Conservation (phyloP, 2,329 filamentous ascomycete species). For the Pestalotiopsis sp. region DNA sequence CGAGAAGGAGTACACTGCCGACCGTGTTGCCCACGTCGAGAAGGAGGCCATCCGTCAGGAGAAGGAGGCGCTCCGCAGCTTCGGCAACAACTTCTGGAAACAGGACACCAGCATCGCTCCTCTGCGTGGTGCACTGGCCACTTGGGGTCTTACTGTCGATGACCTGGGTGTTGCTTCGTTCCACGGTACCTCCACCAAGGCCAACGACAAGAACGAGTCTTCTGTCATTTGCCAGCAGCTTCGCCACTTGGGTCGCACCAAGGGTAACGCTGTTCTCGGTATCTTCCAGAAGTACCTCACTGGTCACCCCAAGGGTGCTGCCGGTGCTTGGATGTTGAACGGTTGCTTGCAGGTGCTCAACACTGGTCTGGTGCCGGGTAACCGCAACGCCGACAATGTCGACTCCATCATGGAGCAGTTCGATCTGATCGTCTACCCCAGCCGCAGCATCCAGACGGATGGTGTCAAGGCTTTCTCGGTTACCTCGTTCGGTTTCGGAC, state of each 20-base stretch:
- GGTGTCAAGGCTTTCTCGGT: constrained; percentile 98
- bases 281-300: constrained; percentile 99
- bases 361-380: constrained; percentile 89
- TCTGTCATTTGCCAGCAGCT: constrained; percentile 96
- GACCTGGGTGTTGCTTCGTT: constrained; percentile 94
- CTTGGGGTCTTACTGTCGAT: constrained; percentile 97
- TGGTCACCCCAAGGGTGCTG: constrained; percentile 97
- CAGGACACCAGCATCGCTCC: constrained; percentile 90
- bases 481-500: constrained; percentile 98
- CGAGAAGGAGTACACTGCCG: constrained; percentile 81
- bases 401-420: constrained; percentile 97
- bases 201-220: constrained; percentile 99
- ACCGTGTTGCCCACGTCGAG: constrained; percentile 84
- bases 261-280: constrained; percentile 93
- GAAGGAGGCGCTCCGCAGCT: constrained; percentile 87
- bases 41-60: constrained; percentile 86
- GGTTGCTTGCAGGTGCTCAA: constrained; percentile 95
- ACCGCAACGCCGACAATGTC: constrained; percentile 97
- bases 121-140: constrained; percentile 91
- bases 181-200: constrained; percentile 97
- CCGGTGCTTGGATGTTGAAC: constrained; percentile 99
- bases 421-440: constrained; percentile 96
- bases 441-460: constrained; percentile 92
- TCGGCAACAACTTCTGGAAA: constrained; percentile 99
- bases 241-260: constrained; percentile 88